Base-by-base conservation (phyloP, 352 stramenopile genomes). In the Globisporangium yorkense region DNA sequence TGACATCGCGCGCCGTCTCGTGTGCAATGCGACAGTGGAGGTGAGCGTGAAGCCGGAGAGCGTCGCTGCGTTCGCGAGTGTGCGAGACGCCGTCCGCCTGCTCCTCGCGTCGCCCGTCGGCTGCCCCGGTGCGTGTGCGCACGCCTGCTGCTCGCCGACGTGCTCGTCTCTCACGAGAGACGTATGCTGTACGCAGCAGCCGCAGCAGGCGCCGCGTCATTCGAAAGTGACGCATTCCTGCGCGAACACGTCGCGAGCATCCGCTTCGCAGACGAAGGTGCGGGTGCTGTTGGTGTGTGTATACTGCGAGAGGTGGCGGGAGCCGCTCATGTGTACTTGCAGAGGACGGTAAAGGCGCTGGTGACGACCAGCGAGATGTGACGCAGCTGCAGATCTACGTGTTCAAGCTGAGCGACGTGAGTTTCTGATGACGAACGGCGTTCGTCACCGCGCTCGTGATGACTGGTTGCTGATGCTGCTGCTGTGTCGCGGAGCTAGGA, bases 321-420 rank as follows among this genome's bases (percentile, higher is more conserved):
- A 44, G 48, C 20, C 20, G 27, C 16, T 59, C 55, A 64, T 20
- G 50, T 52, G 24, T 55, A 62, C 16, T 47, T 48, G 33, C 57
- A 50, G 63, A 55, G 10, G 51, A 27, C 3, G 31, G 40, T 1
- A 16, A 43, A 9, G 39, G 33, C 5, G 43, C 43, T 33, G 53
- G 50, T 4, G 62, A 88, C 45, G 51, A 46, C n/a, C 31, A 44
- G 1, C 2, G 52, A 39, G 44, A 59, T 18, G 21, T 1, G 18
- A 39, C 77, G 13, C 51, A 84, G 50, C 58, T 92, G 15, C 56
- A 69, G 1, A 66, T 94, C 13, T 75, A 91, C 57, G 71, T 92
- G 15, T 94, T 87, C 58, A 90, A 85, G 43, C 71, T 90, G 49
- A 88, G 71, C 51, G 65, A 87, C 54, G 79, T 85, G 46, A 51